Evolutionary conservation across 139 green algal species (phyloP).

Genomic region (Trebouxia sp.): DNA sequence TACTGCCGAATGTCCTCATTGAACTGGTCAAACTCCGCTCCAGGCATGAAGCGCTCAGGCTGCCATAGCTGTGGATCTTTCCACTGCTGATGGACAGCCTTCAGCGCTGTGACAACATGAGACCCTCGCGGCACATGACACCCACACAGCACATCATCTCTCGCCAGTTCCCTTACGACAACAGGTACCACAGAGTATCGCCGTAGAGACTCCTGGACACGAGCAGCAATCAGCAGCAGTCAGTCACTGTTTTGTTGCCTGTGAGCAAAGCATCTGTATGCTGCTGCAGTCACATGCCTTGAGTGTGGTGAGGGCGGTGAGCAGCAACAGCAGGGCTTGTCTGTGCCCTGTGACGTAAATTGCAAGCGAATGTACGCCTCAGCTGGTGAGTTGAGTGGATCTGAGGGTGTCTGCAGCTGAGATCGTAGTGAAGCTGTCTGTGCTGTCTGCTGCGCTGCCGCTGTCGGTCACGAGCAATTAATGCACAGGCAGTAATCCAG

Average conservation of each 20-base stretch:
- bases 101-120: conserved; percentile 67
- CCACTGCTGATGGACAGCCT: conserved; percentile 82
- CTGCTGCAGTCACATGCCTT: neutral
- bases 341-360: too few species aligned
- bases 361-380: too few species aligned
- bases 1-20: conserved; percentile 74
- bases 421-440: too few species aligned
- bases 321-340: too few species aligned
- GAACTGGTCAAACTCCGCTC: conserved; percentile 85
- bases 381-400: too few species aligned
- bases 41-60: conserved; percentile 86
- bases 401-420: too few species aligned
- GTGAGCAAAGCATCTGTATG: neutral
- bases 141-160: conserved; percentile 75
- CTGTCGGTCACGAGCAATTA: too few species aligned
- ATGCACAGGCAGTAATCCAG: too few species aligned
- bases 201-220: conserved; percentile 62
- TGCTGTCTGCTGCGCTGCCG: too few species aligned
- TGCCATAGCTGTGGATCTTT: conserved; percentile 70
- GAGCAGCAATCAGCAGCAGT: conserved; percentile 13
- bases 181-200: conserved; percentile 93
- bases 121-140: conserved; percentile 67
- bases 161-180: conserved; percentile 70
- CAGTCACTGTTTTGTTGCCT: conserved; percentile 38
- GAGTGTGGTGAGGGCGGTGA: too few species aligned